Conservation (phyloP, 495 filamentous ascomycete species). For the Rhizodiscina lignyota region DNA sequence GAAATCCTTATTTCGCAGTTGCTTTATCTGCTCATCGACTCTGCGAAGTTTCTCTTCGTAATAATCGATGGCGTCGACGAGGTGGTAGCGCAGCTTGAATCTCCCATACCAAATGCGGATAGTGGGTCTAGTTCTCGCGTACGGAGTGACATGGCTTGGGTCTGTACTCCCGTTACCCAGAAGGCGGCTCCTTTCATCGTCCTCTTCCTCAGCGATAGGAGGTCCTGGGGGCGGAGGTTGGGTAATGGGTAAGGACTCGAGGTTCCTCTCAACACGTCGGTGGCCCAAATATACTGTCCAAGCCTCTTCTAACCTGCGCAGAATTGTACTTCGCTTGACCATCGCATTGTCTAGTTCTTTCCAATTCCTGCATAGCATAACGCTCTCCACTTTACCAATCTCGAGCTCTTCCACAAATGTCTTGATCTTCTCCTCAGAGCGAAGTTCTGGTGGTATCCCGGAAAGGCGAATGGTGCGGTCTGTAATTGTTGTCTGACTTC, state of each 20-base stretch:
- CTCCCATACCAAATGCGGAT: constrained; percentile 66
- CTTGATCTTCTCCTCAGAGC: constrained; percentile 69
- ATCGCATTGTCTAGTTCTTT: constrained; percentile 62
- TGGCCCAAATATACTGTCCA: constrained; percentile 58
- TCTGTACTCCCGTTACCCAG: constrained; percentile 28
- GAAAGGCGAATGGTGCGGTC: constrained; percentile 86
- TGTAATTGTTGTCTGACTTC: constrained; percentile 81
- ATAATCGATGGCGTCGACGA: constrained; percentile 83
- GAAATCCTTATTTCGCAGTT: constrained; percentile 60
- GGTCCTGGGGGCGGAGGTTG: constrained; percentile 30
- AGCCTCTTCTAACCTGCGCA: constrained; percentile 67
- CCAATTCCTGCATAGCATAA: constrained; percentile 83
- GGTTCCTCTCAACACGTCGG: constrained; percentile 28
- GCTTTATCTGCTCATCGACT: constrained; percentile 59
- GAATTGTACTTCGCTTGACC: constrained; percentile 40
- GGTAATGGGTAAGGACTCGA: constrained; percentile 32
- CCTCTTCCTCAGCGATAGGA: constrained; percentile 20
- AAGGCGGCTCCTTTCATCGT: constrained; percentile 27
- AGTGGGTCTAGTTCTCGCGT: constrained; percentile 41
- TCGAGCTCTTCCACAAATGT: constrained; percentile 72
- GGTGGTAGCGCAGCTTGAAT: constrained; percentile 51
- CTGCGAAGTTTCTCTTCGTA: constrained; percentile 73
- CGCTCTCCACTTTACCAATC: constrained; percentile 85
- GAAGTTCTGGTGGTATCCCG: constrained; percentile 66
- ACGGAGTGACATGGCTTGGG: constrained; percentile 23